These are phyloP conservation scores for Ettlia oleoabundans DNA, from an alignment of 139 green algal genomes.

Conservation along the genomic window DNA sequence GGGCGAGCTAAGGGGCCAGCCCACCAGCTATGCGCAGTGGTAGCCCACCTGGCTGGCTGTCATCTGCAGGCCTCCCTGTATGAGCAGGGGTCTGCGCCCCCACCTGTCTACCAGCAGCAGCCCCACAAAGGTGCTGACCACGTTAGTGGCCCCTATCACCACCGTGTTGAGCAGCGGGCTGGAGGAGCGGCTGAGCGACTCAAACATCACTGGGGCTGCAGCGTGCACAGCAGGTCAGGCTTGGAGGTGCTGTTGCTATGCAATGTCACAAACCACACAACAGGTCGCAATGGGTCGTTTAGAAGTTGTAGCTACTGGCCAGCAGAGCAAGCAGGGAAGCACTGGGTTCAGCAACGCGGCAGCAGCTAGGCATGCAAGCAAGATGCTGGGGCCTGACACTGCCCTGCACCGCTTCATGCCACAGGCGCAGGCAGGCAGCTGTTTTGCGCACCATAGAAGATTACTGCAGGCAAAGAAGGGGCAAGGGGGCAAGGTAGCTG, in stretches of 20 bases:
- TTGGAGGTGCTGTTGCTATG: too few relatives aligned
- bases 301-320: too few relatives aligned
- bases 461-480: not conserved
- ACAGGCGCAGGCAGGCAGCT: not conserved
- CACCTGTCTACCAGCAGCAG: constrained; percentile 63
- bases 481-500: not conserved
- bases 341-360: too few relatives aligned
- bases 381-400: too few relatives aligned
- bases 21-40: too few relatives aligned
- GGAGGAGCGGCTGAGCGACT: not conserved
- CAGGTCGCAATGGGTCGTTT: too few relatives aligned
- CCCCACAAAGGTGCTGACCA: constrained; percentile 64
- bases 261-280: too few relatives aligned
- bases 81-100: constrained; percentile 60
- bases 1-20: too few relatives aligned
- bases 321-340: not conserved
- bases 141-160: constrained; percentile 62
- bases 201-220: constrained; percentile 33
- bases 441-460: not conserved
- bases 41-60: constrained; percentile 53
- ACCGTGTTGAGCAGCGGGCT: constrained; percentile 60
- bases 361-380: too few relatives aligned
- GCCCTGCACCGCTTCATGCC: too few relatives aligned
- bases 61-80: constrained; percentile 73
- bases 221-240: too few relatives aligned